Base-by-base conservation (phyloP, 78 protist species). In the Dictyostelium purpureum region DNA sequence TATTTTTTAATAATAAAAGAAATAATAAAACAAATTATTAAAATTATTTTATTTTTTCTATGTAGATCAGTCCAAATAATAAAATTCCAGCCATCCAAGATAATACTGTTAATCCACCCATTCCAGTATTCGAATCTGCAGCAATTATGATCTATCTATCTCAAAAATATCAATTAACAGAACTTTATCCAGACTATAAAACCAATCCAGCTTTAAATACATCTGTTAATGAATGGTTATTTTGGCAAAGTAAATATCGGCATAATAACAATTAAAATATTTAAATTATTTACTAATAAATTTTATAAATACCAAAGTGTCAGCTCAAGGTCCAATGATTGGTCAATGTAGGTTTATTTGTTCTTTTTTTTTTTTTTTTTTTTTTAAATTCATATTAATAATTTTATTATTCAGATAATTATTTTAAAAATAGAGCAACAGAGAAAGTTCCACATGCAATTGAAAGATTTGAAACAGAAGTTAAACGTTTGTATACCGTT, bases 101-200 rank as follows among this genome's bases (percentile, higher is more conserved):
- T 93, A 24, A 47, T 7, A 88, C 70, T 19, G 52, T 73, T 26
- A 54, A 76, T 2, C 70, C 79, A 70, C 83, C 89, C 2, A 35
- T 92, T 21, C 24, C 28, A 26, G 82, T 97, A 45, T 97, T 95
- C 24, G 98, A 97, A 45, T 51, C 90, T 42, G 98, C 83, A 6
- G 76, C 97, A n/a, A 97, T 97, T 67, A 26, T 96, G 49, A 14
- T 89, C 10, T 95, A 97, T 45, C 77, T 97, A 6, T 98, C 98
- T 1, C 97, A 95, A 65, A 96, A 95, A 59, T 2, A 12, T 24
- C 11, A 19, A 33, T 33, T 63, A 51, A 38, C 80, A 19, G 56
- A 67, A 88, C 94, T 81, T 57, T 96, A 63, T 33, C 21, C 71
- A 63, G 43, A 63, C 14, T 63, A 1, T 63, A 31, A 63, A 33